Conservation (phyloP, 371 early-diverging fungal genomes). For the Lichtheimia hyalospora region DNA sequence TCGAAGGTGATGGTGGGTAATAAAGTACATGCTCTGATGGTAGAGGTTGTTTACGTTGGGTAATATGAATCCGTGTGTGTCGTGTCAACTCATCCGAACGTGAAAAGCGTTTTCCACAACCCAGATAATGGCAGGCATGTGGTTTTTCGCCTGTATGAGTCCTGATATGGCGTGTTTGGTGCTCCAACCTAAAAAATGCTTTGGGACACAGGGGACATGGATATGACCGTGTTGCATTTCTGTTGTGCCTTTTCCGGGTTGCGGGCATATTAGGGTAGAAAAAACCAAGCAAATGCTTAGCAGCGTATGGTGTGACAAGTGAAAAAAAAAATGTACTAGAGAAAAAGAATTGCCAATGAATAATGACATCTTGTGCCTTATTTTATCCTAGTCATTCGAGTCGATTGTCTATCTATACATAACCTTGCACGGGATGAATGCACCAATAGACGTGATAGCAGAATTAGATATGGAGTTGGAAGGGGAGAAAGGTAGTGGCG, state of each 20-base stretch:
- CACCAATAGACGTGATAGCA: conserved; percentile 15
- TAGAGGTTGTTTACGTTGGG: conserved; percentile 8
- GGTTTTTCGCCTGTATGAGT: conserved; percentile 89
- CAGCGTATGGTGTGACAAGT: background rate
- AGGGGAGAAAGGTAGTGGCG: background rate
- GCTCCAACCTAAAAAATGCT: conserved; percentile 63
- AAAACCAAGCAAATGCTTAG: background rate
- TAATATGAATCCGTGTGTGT: conserved; percentile 67
- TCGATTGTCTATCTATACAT: conserved; percentile 15
- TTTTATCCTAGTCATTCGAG: background rate
- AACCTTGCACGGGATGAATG: conserved; percentile 4
- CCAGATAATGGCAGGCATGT: conserved; percentile 64
- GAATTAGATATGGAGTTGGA: background rate
- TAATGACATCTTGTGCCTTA: background rate
- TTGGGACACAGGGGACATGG: conserved; percentile 54
- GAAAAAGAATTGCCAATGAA: background rate
- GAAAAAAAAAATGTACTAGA: background rate
- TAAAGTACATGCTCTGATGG: background rate
- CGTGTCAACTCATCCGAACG: conserved; percentile 82
- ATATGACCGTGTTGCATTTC: conserved; percentile 40
- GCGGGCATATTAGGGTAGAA: background rate
- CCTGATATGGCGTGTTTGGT: conserved; percentile 75
- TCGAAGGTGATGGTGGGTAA: conserved; percentile 6
- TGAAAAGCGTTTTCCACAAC: conserved; percentile 79
- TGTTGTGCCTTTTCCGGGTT: conserved; percentile 5